Conservation (phyloP, 805 yeast species). For the Torulaspora microellipsoides region DNA sequence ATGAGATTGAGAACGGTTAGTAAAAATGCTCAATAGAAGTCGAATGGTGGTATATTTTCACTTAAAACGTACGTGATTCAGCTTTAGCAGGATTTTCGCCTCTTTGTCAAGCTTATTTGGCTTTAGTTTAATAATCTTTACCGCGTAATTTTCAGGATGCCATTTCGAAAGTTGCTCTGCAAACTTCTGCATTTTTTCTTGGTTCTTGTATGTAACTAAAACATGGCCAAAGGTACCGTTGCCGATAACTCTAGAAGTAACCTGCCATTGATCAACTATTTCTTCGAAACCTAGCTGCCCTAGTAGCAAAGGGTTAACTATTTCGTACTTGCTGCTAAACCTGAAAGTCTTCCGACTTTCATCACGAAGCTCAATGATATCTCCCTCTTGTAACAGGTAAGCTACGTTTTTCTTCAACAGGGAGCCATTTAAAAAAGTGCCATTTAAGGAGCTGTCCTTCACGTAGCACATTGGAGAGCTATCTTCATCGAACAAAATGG, state of each 20-base stretch:
- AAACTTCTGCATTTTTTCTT: constrained; percentile 17
- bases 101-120: constrained; percentile 37
- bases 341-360: constrained; percentile 7
- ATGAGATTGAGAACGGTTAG: constrained; percentile 5
- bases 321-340: constrained; percentile 4
- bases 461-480: constrained; percentile 46
- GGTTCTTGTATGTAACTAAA: constrained; percentile 15
- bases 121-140: constrained; percentile 40
- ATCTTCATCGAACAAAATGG: constrained; percentile 45
- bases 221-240: constrained; percentile 59
- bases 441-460: constrained; percentile 49
- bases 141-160: constrained; percentile 42
- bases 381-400: constrained; percentile 37
- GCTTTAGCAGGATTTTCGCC: constrained; percentile 38
- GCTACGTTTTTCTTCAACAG: constrained; percentile 32
- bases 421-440: constrained; percentile 42
- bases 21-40: not conserved
- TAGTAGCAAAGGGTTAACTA: constrained; percentile 14
- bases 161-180: constrained; percentile 22
- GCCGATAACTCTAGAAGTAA: constrained; percentile 43
- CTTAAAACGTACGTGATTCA: constrained; percentile 39
- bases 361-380: constrained; percentile 37
- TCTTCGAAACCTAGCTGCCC: constrained; percentile 20
- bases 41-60: not conserved
- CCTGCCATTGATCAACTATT: constrained; percentile 39